Percentiles rank a stretch among this genome's conserved stretches.
Conservation (phyloP, 2,329 filamentous ascomycete genomes). For the Magnaporthales sp. region DNA sequence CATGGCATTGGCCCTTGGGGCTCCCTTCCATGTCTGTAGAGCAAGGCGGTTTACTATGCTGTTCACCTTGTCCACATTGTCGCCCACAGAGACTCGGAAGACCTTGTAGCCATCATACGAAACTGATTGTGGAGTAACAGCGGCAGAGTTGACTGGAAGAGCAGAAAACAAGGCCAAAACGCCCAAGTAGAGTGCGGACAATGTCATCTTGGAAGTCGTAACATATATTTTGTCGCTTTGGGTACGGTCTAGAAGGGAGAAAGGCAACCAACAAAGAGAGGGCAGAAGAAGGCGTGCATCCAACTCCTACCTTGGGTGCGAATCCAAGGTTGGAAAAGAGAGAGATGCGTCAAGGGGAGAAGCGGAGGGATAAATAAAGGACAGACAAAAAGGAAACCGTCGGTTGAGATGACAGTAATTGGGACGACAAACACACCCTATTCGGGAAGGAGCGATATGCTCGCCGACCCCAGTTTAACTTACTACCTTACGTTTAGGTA, state of each 20-base stretch:
- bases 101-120: slow-evolving; percentile 36
- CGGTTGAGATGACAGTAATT: not conserved
- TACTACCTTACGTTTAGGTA: not conserved
- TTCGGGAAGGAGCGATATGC: not conserved
- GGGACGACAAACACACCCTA: not conserved
- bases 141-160: not conserved
- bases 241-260: not conserved
- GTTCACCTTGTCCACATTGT: slow-evolving; percentile 21
- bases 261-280: not conserved
- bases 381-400: not conserved
- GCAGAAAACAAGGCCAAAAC: slow-evolving; percentile 1
- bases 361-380: not conserved
- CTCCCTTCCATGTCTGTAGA: slow-evolving; percentile 28
- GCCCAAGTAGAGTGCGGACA: not conserved
- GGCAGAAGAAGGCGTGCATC: not conserved
- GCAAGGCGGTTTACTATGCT: slow-evolving; percentile 24
- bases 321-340: not conserved
- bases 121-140: slow-evolving; percentile 11
- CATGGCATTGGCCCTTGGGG: slow-evolving; percentile 22
- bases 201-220: not conserved
- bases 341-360: not conserved
- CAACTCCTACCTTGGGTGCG: not conserved
- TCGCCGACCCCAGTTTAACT: not conserved
- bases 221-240: not conserved
- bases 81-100: slow-evolving; percentile 29